Evolutionary conservation across 2,329 filamentous ascomycete genomes (phyloP).

Genomic region (Fusarium transvaalense): DNA sequence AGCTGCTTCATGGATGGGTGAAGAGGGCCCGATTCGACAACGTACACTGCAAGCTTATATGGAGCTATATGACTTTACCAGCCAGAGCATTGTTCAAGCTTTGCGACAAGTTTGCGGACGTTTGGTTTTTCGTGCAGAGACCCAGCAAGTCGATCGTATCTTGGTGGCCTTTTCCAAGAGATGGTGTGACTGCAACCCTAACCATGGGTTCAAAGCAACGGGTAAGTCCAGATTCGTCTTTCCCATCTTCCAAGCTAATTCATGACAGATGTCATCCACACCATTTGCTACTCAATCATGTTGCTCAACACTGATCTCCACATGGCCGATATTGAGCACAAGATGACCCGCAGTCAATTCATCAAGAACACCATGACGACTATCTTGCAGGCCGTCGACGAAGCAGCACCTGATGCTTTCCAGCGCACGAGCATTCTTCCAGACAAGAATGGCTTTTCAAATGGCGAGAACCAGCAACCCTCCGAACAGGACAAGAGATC

Average conservation of each 20-base stretch:
- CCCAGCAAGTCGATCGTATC: constrained; percentile 96
- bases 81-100: constrained; percentile 81
- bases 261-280: constrained; percentile 86
- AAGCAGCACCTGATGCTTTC: constrained; percentile 77
- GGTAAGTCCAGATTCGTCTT: constrained; percentile 66
- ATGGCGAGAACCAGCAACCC: constrained; percentile 51
- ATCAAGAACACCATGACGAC: constrained; percentile 97
- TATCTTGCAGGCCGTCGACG: constrained; percentile 79
- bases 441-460: constrained; percentile 54
- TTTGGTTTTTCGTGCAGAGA: constrained; percentile 88
- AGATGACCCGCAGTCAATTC: constrained; percentile 96
- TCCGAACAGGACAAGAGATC: constrained; percentile 57
- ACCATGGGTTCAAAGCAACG: constrained; percentile 90
- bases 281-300: constrained; percentile 95
- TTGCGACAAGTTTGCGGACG: constrained; percentile 85
- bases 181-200: constrained; percentile 94
- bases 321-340: constrained; percentile 91
- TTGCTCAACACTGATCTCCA: constrained; percentile 97
- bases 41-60: constrained; percentile 82
- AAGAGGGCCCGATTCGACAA: constrained; percentile 71
- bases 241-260: constrained; percentile 50
- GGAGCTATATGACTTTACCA: constrained; percentile 88
- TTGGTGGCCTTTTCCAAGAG: constrained; percentile 87
- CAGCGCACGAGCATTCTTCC: constrained; percentile 69
- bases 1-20: constrained; percentile 90